phyloP scores from a whole-genome alignment of 2,329 filamentous ascomycete genomes.

The Aureobasidium sp. region DNA sequence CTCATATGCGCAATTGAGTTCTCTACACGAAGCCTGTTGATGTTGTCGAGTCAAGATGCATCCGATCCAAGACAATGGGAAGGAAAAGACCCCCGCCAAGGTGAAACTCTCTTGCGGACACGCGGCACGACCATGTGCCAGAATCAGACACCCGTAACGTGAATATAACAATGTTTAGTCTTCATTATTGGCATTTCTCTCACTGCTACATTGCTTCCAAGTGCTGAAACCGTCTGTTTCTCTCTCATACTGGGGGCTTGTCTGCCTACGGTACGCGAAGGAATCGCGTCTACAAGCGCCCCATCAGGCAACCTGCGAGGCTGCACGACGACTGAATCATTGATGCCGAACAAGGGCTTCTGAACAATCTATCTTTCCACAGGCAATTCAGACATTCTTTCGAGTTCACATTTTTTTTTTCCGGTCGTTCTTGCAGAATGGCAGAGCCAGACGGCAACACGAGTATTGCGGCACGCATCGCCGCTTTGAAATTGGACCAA shows the following conservation, averaged over 20 bases:
- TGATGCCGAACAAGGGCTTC: not conserved
- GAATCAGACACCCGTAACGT: not conserved
- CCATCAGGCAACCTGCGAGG: slow-evolving; percentile 11
- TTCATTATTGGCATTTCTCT: not conserved
- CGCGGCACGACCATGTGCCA: not conserved
- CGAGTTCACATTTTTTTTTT: not conserved
- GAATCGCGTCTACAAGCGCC: slow-evolving; percentile 9
- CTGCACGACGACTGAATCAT: slow-evolving; percentile 1
- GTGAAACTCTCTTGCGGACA: not conserved
- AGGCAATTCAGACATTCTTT: not conserved
- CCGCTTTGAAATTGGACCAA: slow-evolving; percentile 41
- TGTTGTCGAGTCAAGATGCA: not conserved
- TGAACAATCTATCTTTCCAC: not conserved
- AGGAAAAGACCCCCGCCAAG: not conserved
- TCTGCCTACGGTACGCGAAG: not conserved
- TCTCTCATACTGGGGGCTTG: not conserved
- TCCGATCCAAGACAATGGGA: not conserved
- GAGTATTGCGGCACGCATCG: slow-evolving; percentile 42
- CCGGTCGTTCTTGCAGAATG: slow-evolving; percentile 2
- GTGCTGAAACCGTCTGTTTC: not conserved
- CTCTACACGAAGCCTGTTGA: no score
- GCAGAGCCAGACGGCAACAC: slow-evolving; percentile 16
- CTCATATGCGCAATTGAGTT: no score
- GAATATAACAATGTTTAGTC: not conserved
- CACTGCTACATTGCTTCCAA: not conserved